Base-by-base conservation (phyloP, 2,329 filamentous ascomycete species). In the Colletotrichum sp. region DNA sequence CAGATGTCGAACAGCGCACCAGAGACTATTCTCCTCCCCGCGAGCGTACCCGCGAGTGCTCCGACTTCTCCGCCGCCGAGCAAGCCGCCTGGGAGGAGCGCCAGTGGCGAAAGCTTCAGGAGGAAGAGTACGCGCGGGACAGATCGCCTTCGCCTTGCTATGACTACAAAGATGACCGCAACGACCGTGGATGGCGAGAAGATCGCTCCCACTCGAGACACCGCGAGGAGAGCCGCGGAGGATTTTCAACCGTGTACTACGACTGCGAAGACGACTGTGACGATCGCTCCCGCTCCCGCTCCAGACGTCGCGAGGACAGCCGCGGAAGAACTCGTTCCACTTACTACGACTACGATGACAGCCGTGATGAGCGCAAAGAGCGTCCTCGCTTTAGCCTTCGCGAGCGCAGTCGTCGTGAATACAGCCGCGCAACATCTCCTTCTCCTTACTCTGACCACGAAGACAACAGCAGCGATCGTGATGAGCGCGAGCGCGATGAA, bases 171-270 rank as follows among this genome's bases (percentile, higher is more conserved):
- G 43, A 12, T 5, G 0, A 48, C 1, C 43, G 43, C 5, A 5
- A 48, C 0, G 10, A n/a, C 43, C 43, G 1, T 48, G 38, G 2
- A 3, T 3, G 3, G 0, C 38, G 18, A 0, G 3, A 7, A 48
- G 18, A 48, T 3, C 5, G 9, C 0, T 21, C 0, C 0, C 5
- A 0, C 43, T 7, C 5, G 3, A 48, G 43, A 48, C 43, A 2
- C 3, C 43, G 43, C 9, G 0, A 48, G 43, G 9, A 48, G 10
- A 48, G 43, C 3, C 43, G 43, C 43, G 43, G 43, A 48, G 13
- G 43, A 21, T 0, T 18, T 1, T 21, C 43, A 48, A 48, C 18
- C 0, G 43, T 48, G 5, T 48, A 48, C 43, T 13, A 48, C 10
- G 43, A 48, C 10, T 48, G 43, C 43, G 43, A 21, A 1, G 43